Percentiles rank a stretch among this genome's conserved stretches.
Evolutionary conservation across 257 asterid species (phyloP).

Genomic region (Leonotis leonurus): DNA sequence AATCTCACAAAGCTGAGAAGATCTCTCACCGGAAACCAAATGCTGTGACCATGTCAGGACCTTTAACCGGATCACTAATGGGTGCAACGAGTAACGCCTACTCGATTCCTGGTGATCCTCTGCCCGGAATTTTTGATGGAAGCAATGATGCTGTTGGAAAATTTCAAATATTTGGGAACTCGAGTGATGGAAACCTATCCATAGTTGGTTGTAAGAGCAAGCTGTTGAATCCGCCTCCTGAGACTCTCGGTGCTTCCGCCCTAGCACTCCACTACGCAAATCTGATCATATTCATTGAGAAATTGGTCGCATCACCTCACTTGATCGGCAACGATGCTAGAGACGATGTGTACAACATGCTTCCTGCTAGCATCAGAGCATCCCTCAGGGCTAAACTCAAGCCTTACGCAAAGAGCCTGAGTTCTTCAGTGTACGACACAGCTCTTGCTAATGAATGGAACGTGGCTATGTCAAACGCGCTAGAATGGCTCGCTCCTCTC

Average conservation of each 20-base stretch:
- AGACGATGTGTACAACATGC: conserved; percentile 73
- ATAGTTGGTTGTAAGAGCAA: conserved; percentile 30
- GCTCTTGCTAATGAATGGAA: conserved; percentile 75
- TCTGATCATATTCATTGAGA: conserved; percentile 70
- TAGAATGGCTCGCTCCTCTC: conserved; percentile 85
- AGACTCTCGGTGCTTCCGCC: conserved; percentile 79
- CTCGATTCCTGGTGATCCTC: neutral
- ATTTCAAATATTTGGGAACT: conserved; percentile 20
- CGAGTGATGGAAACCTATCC: conserved; percentile 22
- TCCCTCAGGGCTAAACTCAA: conserved; percentile 72
- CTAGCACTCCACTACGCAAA: conserved; percentile 83
- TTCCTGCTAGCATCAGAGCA: conserved; percentile 62
- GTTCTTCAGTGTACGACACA: conserved; percentile 49
- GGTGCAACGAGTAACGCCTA: no score
- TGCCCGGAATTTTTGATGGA: conserved; percentile 21
- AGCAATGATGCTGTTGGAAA: conserved; percentile 13
- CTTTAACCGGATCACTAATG: conserved; percentile 30
- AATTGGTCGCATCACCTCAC: conserved; percentile 69
- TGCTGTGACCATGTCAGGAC: conserved; percentile 25
- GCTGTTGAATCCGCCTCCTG: conserved; percentile 59
- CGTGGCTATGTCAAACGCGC: conserved; percentile 54
- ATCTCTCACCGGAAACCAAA: conserved; percentile 23
- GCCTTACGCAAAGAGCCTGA: conserved; percentile 51
- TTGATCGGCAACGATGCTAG: conserved; percentile 86
- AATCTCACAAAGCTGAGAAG: conserved; percentile 35